A percentile compares a stretch with the other conserved stretches of the same genome.
phyloP scores from a whole-genome alignment of 2,329 filamentous ascomycete species.

The Xylaria digitata region DNA sequence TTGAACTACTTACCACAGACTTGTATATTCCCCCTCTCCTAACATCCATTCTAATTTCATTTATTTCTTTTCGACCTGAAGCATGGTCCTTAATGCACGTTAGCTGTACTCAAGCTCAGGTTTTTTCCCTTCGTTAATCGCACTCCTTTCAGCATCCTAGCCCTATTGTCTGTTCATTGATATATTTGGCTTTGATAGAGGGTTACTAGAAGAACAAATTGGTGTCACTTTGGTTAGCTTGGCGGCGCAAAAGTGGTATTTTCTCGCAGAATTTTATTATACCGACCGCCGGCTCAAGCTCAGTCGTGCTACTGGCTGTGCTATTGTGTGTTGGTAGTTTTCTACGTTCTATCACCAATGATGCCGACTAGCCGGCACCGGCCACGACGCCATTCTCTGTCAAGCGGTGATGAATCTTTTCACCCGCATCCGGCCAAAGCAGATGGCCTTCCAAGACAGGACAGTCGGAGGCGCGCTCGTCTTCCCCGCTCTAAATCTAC shows the following conservation, averaged over 20 bases:
- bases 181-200: not conserved
- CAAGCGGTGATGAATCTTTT: constrained; percentile 37
- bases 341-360: constrained; percentile 11
- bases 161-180: not conserved
- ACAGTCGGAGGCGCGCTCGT: constrained; percentile 31
- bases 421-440: constrained; percentile 34
- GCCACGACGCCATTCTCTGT: constrained; percentile 36
- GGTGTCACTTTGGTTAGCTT: not conserved
- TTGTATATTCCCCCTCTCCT: not conserved
- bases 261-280: not conserved
- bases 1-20: not conserved
- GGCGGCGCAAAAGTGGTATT: not conserved
- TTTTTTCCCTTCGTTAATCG: constrained; percentile 2
- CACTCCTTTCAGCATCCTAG: not conserved
- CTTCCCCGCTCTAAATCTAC: constrained; percentile 46
- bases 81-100: not conserved
- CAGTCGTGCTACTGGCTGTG: constrained; percentile 1
- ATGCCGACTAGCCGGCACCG: constrained; percentile 33
- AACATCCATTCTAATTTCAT: too few species aligned
- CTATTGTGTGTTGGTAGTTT: not conserved
- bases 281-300: not conserved
- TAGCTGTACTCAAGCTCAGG: not conserved
- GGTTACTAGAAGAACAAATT: not conserved
- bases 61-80: not conserved
- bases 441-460: constrained; percentile 28